Conservation (phyloP, 1,284 basidiomycete species). For the Leucoagaricus sp. region DNA sequence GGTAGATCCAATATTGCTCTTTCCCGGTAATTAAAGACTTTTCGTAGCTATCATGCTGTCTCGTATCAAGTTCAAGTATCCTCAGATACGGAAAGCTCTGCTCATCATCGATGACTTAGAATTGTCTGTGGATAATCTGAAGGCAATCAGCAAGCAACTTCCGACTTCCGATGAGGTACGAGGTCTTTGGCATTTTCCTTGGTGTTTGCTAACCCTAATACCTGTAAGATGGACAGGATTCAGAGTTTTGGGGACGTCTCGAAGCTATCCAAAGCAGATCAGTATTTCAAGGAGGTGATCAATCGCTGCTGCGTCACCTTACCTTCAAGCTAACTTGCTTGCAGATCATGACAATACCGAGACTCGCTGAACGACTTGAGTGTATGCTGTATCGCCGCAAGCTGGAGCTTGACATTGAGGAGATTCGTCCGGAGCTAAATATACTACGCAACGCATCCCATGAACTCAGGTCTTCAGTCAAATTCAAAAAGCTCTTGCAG, state of each 20-base stretch:
- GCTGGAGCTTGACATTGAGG: constrained; percentile 82
- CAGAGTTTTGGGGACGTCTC: constrained; percentile 67
- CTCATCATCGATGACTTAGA: constrained; percentile 69
- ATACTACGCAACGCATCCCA: constrained; percentile 73
- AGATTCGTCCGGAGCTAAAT: constrained; percentile 81
- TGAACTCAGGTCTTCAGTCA: constrained; percentile 70
- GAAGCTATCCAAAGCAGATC: constrained; percentile 82
- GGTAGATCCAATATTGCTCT: constrained; percentile 22
- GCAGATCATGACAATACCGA: constrained; percentile 79
- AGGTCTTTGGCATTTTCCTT: neutral
- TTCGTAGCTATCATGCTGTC: constrained; percentile 77
- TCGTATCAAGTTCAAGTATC: constrained; percentile 64
- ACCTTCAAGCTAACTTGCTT: neutral
- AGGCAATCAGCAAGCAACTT: constrained; percentile 69
- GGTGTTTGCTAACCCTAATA: neutral
- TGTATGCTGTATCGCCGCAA: constrained; percentile 84
- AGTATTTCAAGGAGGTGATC: constrained; percentile 76
- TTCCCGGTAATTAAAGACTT: neutral
- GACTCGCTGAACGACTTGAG: constrained; percentile 71
- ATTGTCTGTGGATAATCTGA: constrained; percentile 72
- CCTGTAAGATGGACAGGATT: constrained; percentile 58
- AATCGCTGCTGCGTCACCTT: neutral
- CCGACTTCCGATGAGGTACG: constrained; percentile 79
- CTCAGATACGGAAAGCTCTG: constrained; percentile 68
- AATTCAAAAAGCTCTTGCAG: constrained; percentile 73